These are phyloP conservation scores for Trifolium pratense DNA, from an alignment of 306 rosid species.

Conservation along the genomic window DNA sequence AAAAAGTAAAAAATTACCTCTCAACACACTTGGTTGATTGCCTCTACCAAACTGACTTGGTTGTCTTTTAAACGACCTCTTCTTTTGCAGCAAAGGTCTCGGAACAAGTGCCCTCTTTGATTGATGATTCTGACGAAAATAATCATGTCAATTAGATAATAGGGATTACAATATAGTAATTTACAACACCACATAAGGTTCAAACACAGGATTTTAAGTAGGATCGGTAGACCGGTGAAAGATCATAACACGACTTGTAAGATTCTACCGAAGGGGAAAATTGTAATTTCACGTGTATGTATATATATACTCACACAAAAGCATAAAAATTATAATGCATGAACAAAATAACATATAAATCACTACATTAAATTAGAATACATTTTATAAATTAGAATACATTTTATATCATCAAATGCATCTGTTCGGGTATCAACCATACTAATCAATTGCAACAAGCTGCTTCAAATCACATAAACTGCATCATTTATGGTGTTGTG, in stretches of 20 bases:
- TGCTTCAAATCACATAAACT: neutral
- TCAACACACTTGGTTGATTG: slow-evolving; percentile 58
- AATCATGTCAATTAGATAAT: slow-evolving; percentile 25
- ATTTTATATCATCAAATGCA: too few species aligned
- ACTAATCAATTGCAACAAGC: neutral
- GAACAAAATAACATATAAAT: too few species aligned
- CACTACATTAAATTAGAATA: too few species aligned
- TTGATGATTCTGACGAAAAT: slow-evolving; percentile 57
- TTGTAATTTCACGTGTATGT: too few species aligned
- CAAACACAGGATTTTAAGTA: too few species aligned
- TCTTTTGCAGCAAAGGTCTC: slow-evolving; percentile 66
- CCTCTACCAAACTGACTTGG: slow-evolving; percentile 70
- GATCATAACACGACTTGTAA: too few species aligned
- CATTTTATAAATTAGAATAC: too few species aligned
- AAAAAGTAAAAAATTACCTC: slow-evolving; percentile 56
- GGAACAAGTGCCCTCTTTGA: slow-evolving; percentile 65
- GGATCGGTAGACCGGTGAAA: too few species aligned
- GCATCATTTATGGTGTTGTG: neutral
- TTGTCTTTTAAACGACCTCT: slow-evolving; percentile 75
- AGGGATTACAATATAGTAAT: slow-evolving; percentile 1
- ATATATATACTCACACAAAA: too few species aligned
- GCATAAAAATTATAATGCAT: too few species aligned
- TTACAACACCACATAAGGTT: neutral
- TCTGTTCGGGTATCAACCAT: neutral
- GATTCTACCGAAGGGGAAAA: too few species aligned